These are phyloP conservation scores for Kwoniella heveanensis DNA, from an alignment of 768 basidiomycete genomes.

Conservation along the genomic window DNA sequence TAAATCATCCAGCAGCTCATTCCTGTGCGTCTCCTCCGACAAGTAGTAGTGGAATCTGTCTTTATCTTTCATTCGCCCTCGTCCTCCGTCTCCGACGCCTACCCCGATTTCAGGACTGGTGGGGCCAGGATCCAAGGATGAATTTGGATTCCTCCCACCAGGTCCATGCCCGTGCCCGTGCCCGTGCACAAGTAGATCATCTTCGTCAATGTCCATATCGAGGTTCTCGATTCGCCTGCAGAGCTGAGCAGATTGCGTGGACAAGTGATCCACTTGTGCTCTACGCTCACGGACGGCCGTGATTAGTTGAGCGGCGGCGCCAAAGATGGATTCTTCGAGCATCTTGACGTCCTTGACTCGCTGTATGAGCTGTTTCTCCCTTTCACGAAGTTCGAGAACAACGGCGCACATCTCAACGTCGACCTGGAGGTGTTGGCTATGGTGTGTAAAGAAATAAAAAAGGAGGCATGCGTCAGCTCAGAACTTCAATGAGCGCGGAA, in stretches of 20 bases:
- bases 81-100: background rate
- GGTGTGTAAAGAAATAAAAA: too few species aligned
- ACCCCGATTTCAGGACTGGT: background rate
- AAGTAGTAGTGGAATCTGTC: slow-evolving; percentile 37
- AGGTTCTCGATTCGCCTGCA: slow-evolving; percentile 19
- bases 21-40: slow-evolving; percentile 32
- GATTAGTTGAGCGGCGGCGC: slow-evolving; percentile 25
- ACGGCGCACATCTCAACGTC: slow-evolving; percentile 44
- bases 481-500: too few species aligned
- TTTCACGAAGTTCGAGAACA: slow-evolving; percentile 33
- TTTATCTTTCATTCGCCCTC: background rate
- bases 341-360: slow-evolving; percentile 34
- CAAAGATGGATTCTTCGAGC: slow-evolving; percentile 36
- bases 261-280: slow-evolving; percentile 7
- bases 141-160: background rate
- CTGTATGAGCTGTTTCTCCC: slow-evolving; percentile 32
- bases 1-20: slow-evolving; percentile 34
- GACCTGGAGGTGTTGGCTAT: slow-evolving; percentile 41
- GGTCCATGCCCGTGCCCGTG: background rate
- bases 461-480: too few species aligned
- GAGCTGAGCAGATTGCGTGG: slow-evolving; percentile 8
- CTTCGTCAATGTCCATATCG: slow-evolving; percentile 35
- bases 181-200: slow-evolving; percentile 3
- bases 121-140: background rate
- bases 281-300: slow-evolving; percentile 14